Conservation (phyloP, 257 asterid genomes). For the Plantago major region DNA sequence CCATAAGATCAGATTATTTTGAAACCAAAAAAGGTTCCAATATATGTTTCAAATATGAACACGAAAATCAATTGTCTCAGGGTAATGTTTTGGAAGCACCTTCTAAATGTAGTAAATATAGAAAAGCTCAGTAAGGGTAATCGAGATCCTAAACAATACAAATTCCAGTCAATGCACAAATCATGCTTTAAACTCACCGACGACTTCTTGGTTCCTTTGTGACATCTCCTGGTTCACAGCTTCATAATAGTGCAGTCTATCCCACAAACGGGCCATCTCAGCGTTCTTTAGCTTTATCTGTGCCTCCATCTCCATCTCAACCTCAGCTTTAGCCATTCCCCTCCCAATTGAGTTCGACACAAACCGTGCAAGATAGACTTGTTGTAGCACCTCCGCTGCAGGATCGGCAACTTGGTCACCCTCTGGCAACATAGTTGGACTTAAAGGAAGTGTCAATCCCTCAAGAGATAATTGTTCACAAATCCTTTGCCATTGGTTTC, state of each 20-base stretch:
- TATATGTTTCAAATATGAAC: too few relatives aligned
- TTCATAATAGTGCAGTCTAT: slow-evolving; percentile 80
- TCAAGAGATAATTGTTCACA: slow-evolving; percentile 47
- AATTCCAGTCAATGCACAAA: slow-evolving; percentile 6
- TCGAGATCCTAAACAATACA: not conserved
- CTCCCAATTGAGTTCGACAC: slow-evolving; percentile 81
- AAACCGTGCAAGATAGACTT: slow-evolving; percentile 54
- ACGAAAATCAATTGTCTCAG: too few relatives aligned
- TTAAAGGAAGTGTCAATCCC: slow-evolving; percentile 69
- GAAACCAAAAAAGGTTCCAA: too few relatives aligned
- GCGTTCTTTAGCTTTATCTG: slow-evolving; percentile 63
- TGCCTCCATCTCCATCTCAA: slow-evolving; percentile 80
- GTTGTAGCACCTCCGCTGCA: slow-evolving; percentile 54
- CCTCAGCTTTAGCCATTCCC: slow-evolving; percentile 89
- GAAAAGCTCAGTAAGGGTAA: too few relatives aligned
- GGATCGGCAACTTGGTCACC: slow-evolving; percentile 49
- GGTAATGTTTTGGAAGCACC: too few relatives aligned
- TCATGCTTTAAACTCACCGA: slow-evolving; percentile 53
- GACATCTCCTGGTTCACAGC: slow-evolving; percentile 97
- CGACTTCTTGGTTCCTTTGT: slow-evolving; percentile 89
- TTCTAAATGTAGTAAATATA: too few relatives aligned
- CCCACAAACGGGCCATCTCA: slow-evolving; percentile 82
- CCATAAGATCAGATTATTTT: too few relatives aligned
- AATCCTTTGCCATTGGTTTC: slow-evolving; percentile 63
- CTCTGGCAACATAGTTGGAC: slow-evolving; percentile 35